These are phyloP conservation scores for Termitomyces sp. DNA, from an alignment of 768 basidiomycete genomes.

Conservation along the genomic window DNA sequence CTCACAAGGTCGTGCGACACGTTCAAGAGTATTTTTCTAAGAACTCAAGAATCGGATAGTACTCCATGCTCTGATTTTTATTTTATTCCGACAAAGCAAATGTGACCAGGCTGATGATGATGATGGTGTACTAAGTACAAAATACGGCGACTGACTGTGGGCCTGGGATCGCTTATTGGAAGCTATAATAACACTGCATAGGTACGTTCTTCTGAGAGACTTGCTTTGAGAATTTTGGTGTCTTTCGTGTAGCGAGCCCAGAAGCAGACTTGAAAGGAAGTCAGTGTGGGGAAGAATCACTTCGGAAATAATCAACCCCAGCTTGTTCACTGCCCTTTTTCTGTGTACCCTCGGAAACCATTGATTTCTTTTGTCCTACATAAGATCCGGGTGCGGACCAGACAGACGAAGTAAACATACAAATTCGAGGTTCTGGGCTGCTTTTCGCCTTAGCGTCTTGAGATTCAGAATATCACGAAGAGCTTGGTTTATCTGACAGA, in stretches of 20 bases:
- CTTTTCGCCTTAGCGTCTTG: slow-evolving; percentile 6
- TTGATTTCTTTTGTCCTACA: slow-evolving; percentile 1
- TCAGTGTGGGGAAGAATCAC: neutral
- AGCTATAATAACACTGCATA: slow-evolving; percentile 7
- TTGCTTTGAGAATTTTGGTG: slow-evolving; percentile 11
- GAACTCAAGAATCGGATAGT: too few species aligned
- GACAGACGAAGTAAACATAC: neutral
- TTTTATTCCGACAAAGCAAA: neutral
- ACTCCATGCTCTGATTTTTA: neutral
- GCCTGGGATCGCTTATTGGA: slow-evolving; percentile 9
- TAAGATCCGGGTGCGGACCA: neutral
- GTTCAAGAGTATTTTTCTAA: too few species aligned
- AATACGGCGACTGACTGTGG: neutral
- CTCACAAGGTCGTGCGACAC: too few species aligned
- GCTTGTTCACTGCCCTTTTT: slow-evolving; percentile 3
- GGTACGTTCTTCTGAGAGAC: slow-evolving; percentile 13
- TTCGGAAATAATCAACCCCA: neutral
- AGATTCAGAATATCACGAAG: slow-evolving; percentile 1
- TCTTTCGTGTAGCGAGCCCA: slow-evolving; percentile 3
- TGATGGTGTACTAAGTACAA: neutral
- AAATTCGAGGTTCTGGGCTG: slow-evolving; percentile 4
- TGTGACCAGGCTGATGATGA: neutral
- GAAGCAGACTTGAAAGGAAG: neutral
- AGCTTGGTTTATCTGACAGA: neutral
- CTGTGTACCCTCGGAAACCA: neutral